Evolutionary conservation across 2,329 filamentous ascomycete species (phyloP).

Genomic region (Fusarium stilboides): DNA sequence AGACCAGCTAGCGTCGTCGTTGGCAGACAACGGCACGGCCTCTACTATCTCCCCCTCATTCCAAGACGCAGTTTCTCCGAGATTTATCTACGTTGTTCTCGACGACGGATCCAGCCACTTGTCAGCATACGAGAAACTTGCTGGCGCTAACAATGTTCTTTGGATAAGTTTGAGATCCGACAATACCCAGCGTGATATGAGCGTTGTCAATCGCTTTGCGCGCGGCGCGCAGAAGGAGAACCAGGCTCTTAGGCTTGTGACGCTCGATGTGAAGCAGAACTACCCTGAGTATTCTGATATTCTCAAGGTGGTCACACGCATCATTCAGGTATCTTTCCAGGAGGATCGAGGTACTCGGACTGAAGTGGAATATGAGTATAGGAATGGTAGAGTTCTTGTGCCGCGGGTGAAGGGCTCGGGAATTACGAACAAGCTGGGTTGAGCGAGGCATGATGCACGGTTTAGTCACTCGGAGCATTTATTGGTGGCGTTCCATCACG

Average conservation of each 20-base stretch:
- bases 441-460: rapidly evolving
- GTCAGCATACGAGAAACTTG: rapidly evolving
- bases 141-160: not conserved
- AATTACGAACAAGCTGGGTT: not conserved
- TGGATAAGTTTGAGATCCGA: constrained; percentile 16
- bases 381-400: constrained; percentile 6
- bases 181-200: not conserved
- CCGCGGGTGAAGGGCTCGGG: not conserved
- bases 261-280: not conserved
- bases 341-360: constrained; percentile 7
- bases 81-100: constrained; percentile 19
- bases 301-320: constrained; percentile 5
- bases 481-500: not conserved
- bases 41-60: not conserved
- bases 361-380: constrained; percentile 31
- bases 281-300: not conserved
- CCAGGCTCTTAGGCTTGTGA: not conserved
- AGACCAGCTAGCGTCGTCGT: not conserved
- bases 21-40: not conserved
- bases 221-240: not conserved
- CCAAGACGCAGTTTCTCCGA: rapidly evolving
- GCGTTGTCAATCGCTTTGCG: not conserved
- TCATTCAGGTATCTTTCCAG: constrained; percentile 20
- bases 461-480: not conserved
- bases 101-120: constrained; percentile 1